These are phyloP conservation scores for Kalaharituber pfeilii DNA, from an alignment of 2,329 filamentous ascomycete genomes.

Conservation along the genomic window DNA sequence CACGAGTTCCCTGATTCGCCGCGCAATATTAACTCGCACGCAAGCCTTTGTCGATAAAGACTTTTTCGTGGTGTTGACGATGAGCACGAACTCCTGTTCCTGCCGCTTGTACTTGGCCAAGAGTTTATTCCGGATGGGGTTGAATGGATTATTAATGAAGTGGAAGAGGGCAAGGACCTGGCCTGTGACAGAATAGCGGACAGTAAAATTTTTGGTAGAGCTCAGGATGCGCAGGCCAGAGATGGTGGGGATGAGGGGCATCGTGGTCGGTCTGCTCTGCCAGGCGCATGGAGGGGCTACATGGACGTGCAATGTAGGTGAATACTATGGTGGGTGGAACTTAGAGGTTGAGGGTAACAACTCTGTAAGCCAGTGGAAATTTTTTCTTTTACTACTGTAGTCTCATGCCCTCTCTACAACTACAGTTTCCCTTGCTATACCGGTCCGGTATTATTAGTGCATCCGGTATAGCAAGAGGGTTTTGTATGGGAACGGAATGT, in stretches of 20 bases:
- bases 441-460: no score
- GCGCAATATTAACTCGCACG: not conserved
- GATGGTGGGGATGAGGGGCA: not conserved
- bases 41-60: slow-evolving; percentile 1
- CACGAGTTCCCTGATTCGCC: slow-evolving; percentile 2
- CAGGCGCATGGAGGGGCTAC: no score
- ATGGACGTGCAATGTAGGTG: no score
- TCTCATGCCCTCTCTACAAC: no score
- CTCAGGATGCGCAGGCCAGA: not conserved
- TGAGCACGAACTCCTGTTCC: slow-evolving; percentile 4
- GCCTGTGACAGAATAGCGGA: not conserved
- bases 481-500: no score
- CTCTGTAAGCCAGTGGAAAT: no score
- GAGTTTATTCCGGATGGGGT: not conserved
- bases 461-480: no score
- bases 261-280: not conserved
- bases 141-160: not conserved
- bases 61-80: slow-evolving; percentile 2
- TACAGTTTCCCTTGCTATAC: no score
- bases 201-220: not conserved
- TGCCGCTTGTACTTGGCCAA: not conserved
- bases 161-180: not conserved
- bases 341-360: no score
- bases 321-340: no score
- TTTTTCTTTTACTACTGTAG: no score